Base-by-base conservation (phyloP, 139 green algal species). In the Chlamydomonas sp. region DNA sequence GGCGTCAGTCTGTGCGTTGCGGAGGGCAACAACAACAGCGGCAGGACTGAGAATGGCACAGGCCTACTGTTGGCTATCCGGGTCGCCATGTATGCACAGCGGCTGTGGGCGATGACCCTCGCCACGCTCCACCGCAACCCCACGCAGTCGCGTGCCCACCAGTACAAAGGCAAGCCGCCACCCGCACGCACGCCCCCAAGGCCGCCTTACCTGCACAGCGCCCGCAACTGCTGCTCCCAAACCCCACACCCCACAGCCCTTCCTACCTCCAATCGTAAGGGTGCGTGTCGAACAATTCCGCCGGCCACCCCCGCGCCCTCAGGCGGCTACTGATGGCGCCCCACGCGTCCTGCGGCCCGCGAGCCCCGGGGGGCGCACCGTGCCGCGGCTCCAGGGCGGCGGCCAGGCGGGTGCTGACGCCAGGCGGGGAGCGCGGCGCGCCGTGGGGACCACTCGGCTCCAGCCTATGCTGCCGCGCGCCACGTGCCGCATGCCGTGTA, bases 221-320 rank as follows among this genome's bases (percentile, higher is more conserved):
- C 31, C 31, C 31, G 31, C 31, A 49, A 49, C 31, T 49, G 31
- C 31, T 49, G 31, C 10, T 31, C 68, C 6, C 68, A 74, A 5
- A 59, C 71, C 71, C 16, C 71, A 3, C 71, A 58, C 16, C 18
- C 71, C 20, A 59, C 61, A 5, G 63, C 66, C 15, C 2, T 31
- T 62, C 77, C 0, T 58, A 88, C 84, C 84, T 88, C 75, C 75
- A 88, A 57, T 88, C 84, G 75, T 88, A 88, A 9, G 74, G 3
- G 60, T 82, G 74, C 63, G 58, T 9, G 17, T 77, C 63, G 10
- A 88, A 57, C 63, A 63, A 58, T 17, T 83, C 84, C 18, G 77
- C 75, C 0, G 8, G 58, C 84, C 84, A 88, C 2, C 84, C 84
- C 75, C 31, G 75, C 64, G 17, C 60, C 63, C 63, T 49, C 49